Conservation (phyloP, 257 asterid species). For the Misopates orontium region DNA sequence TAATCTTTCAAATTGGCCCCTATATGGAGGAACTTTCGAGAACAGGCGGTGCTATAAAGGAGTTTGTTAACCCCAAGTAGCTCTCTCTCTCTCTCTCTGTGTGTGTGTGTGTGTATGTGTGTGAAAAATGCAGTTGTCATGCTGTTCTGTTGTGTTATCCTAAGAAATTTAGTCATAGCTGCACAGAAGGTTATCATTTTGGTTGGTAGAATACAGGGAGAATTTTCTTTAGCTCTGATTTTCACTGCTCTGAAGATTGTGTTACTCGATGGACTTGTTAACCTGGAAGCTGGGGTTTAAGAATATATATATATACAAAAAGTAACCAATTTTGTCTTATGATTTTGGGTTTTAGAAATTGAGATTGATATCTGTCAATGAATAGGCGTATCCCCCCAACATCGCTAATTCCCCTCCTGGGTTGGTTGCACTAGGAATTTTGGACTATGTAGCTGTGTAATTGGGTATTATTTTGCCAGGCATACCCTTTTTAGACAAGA, state of each 20-base stretch:
- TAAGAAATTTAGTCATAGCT: neutral
- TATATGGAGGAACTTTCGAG: conserved; percentile 88
- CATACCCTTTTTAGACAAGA: too few relatives aligned
- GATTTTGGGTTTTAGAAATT: neutral
- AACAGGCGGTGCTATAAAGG: conserved; percentile 91
- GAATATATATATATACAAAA: neutral
- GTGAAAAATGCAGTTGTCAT: conserved; percentile 6
- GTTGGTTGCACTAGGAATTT: too few relatives aligned
- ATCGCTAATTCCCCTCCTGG: too few relatives aligned
- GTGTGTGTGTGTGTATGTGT: neutral
- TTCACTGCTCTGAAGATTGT: too few relatives aligned
- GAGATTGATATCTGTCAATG: neutral
- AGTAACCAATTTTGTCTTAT: neutral
- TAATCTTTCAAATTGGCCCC: conserved; percentile 85
- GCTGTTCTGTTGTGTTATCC: neutral
- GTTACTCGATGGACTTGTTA: neutral
- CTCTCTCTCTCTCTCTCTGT: conserved; percentile 24
- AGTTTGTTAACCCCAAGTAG: conserved; percentile 98
- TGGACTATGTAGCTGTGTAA: too few relatives aligned
- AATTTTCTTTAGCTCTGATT: too few relatives aligned
- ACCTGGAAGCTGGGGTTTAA: neutral
- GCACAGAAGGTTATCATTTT: neutral
- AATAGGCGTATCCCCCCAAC: too few relatives aligned
- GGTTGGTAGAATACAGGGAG: too few relatives aligned
- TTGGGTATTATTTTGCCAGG: too few relatives aligned